phyloP scores from a whole-genome alignment of 140 eudicot genomes.

The Bidens hawaiensis region DNA sequence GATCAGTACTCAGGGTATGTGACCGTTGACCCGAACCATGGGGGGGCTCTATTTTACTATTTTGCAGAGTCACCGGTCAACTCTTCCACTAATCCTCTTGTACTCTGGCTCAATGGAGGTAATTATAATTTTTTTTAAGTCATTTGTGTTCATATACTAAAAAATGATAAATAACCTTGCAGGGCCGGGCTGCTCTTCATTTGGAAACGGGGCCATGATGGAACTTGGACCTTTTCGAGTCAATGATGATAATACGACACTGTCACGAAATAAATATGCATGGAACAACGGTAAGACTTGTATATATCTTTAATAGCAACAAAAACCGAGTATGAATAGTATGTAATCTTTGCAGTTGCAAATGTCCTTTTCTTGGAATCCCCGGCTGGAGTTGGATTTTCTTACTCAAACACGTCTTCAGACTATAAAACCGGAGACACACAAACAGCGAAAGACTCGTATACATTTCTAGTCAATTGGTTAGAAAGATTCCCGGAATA shows the following conservation, averaged over 20 bases:
- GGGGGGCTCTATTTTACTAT: conserved; percentile 55
- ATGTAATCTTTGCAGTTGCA: conserved; percentile 46
- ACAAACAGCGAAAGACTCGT: conserved; percentile 56
- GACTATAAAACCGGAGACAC: conserved; percentile 50
- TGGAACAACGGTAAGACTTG: conserved; percentile 48
- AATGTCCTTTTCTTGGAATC: conserved; percentile 61
- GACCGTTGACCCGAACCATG: conserved; percentile 46
- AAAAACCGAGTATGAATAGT: too few relatives aligned
- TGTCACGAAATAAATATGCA: conserved; percentile 33
- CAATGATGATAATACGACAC: conserved; percentile 38
- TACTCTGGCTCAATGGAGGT: conserved; percentile 77
- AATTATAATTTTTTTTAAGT: conserved; percentile 8
- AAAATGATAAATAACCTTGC: neutral
- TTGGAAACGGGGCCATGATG: conserved; percentile 62
- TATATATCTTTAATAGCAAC: conserved; percentile 26
- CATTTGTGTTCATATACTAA: neutral
- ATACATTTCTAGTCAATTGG: conserved; percentile 66
- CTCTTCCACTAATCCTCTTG: conserved; percentile 54
- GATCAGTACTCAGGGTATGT: conserved; percentile 64
- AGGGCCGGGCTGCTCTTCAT: conserved; percentile 82
- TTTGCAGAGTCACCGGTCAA: conserved; percentile 39
- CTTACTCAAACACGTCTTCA: conserved; percentile 56
- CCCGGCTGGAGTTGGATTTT: conserved; percentile 79
- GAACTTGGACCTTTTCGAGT: conserved; percentile 72
- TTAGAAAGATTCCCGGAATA: conserved; percentile 75